A percentile compares a stretch with the other conserved stretches of the same genome.
These are phyloP conservation scores for Coleophoma eucalyptorum DNA, from an alignment of 2,329 filamentous ascomycete species.

Conservation along the genomic window DNA sequence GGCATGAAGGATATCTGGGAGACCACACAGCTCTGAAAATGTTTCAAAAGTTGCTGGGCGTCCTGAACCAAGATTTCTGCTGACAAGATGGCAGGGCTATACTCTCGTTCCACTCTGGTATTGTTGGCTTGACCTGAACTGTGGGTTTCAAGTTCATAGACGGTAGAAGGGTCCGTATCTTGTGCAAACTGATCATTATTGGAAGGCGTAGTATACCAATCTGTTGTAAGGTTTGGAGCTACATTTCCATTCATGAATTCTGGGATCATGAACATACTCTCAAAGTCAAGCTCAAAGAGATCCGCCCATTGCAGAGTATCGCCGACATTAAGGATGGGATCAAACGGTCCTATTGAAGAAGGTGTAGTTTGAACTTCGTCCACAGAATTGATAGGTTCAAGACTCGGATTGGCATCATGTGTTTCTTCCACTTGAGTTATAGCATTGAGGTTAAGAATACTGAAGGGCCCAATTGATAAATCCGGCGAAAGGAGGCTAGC, in stretches of 20 bases:
- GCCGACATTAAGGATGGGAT: slow-evolving; percentile 12
- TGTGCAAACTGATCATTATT: background rate
- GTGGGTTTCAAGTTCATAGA: background rate
- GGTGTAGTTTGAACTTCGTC: slow-evolving; percentile 1
- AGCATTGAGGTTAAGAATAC: slow-evolving; percentile 1
- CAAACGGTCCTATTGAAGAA: background rate
- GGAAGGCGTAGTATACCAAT: background rate
- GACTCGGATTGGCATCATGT: background rate
- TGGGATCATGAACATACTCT: background rate
- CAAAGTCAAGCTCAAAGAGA: slow-evolving; percentile 18
- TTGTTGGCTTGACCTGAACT: background rate
- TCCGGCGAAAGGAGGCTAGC: slow-evolving; percentile 11
- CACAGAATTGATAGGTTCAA: background rate
- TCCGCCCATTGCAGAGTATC: slow-evolving; percentile 30
- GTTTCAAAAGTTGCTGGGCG: slow-evolving; percentile 16
- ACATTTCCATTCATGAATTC: background rate
- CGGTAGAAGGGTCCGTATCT: background rate
- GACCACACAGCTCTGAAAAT: slow-evolving; percentile 29
- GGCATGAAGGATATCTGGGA: slow-evolving; percentile 27
- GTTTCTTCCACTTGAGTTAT: background rate
- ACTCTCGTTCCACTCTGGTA: background rate
- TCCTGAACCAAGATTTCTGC: slow-evolving; percentile 1
- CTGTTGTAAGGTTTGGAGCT: background rate
- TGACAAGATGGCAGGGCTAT: background rate
- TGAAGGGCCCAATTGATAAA: slow-evolving; percentile 13